Conservation (phyloP, 352 stramenopile genomes). For the Plasmopara halstedii region DNA sequence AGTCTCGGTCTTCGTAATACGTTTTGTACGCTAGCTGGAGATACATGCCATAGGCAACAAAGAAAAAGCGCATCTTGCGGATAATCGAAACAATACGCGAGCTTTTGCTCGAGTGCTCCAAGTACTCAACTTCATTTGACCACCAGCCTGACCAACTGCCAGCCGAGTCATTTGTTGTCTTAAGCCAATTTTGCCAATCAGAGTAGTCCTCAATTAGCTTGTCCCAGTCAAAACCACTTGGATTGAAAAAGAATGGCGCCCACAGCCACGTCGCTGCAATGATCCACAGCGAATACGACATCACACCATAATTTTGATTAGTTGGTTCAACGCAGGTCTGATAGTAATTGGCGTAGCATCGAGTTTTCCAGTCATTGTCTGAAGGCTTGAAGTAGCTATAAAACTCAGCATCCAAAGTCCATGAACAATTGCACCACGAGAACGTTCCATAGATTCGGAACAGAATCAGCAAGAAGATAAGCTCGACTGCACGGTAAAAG, state of each 20-base stretch:
- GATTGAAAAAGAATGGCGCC: slow-evolving; percentile 93
- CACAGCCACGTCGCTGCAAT: slow-evolving; percentile 87
- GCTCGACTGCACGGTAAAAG: slow-evolving; percentile 96
- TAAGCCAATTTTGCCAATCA: slow-evolving; percentile 94
- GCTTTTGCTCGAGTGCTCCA: slow-evolving; percentile 65
- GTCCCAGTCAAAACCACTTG: slow-evolving; percentile 97
- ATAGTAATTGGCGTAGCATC: slow-evolving; percentile 82
- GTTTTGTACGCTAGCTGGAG: slow-evolving; percentile 72
- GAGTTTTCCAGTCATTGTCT: slow-evolving; percentile 69
- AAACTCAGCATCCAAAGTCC: slow-evolving; percentile 59
- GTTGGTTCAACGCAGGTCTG: slow-evolving; percentile 89
- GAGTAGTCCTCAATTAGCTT: slow-evolving; percentile 93
- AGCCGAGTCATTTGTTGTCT: slow-evolving; percentile 77
- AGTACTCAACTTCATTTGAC: slow-evolving; percentile 74
- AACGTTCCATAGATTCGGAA: slow-evolving; percentile 91
- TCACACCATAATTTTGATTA: slow-evolving; percentile 96
- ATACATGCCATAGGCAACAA: slow-evolving; percentile 68
- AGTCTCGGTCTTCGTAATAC: slow-evolving; percentile 61
- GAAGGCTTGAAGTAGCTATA: slow-evolving; percentile 74
- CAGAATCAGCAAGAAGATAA: slow-evolving; percentile 79
- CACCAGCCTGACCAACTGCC: slow-evolving; percentile 86
- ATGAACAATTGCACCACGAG: slow-evolving; percentile 87
- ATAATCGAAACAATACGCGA: slow-evolving; percentile 63
- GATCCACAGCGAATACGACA: slow-evolving; percentile 96
- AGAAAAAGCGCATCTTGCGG: slow-evolving; percentile 81